Percentiles rank a stretch among this genome's conserved stretches.
These are phyloP conservation scores for Axilococcus clingmanii DNA, from an alignment of 139 green algal genomes.

Conservation along the genomic window DNA sequence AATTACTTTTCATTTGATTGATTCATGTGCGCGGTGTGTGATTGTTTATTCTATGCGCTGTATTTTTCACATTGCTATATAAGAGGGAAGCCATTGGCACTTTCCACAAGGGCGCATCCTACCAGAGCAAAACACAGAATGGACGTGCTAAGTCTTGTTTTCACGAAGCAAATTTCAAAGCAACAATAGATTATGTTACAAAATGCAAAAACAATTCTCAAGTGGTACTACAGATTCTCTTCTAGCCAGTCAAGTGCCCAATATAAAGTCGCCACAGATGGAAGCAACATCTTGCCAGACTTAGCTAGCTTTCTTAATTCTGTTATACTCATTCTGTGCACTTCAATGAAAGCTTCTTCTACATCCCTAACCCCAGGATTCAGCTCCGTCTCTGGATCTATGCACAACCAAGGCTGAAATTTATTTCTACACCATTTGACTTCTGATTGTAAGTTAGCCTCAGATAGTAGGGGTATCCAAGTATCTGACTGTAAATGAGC, in stretches of 20 bases:
- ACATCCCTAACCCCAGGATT: conserved; percentile 26
- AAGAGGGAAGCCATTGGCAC: too few relatives aligned
- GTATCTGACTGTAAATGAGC: conserved; percentile 61
- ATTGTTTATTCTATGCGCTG: too few relatives aligned
- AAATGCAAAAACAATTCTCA: too few relatives aligned
- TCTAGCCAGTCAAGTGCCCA: conserved; percentile 47
- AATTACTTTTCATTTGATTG: too few relatives aligned
- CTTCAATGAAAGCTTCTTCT: conserved; percentile 55
- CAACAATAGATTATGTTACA: too few relatives aligned
- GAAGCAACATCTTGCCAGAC: conserved; percentile 58
- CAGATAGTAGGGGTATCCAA: conserved; percentile 46
- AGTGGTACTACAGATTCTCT: too few relatives aligned
- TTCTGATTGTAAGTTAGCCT: conserved; percentile 53
- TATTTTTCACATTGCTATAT: too few relatives aligned
- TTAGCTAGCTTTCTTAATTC: conserved; percentile 39
- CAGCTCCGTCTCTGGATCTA: conserved; percentile 36
- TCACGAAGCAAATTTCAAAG: too few relatives aligned
- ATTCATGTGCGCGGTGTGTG: too few relatives aligned
- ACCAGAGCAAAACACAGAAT: too few relatives aligned
- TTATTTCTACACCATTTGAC: conserved; percentile 80
- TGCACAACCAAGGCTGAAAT: conserved; percentile 67
- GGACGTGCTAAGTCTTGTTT: too few relatives aligned
- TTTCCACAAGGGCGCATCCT: too few relatives aligned
- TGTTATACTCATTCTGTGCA: conserved; percentile 34
- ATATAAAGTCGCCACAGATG: conserved; percentile 47